Percentiles rank a stretch among this genome's conserved stretches.
phyloP scores from a whole-genome alignment of 2,329 filamentous ascomycete genomes.

The Paecilomyces niveus region DNA sequence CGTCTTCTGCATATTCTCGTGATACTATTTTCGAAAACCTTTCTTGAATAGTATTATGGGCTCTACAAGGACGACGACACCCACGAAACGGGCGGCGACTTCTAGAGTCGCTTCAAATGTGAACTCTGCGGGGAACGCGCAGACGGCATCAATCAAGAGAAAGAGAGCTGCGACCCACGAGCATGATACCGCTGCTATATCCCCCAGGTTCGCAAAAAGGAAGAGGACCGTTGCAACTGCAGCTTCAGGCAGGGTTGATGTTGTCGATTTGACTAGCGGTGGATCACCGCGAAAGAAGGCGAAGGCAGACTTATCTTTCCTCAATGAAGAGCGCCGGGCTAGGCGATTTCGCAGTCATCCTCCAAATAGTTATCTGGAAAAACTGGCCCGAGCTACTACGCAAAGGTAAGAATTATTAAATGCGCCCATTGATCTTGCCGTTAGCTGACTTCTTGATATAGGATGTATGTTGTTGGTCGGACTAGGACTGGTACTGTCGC shows the following conservation, averaged over 20 bases:
- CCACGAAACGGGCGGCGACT: background rate
- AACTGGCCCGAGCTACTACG: constrained; percentile 42
- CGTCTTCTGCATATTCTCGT: background rate
- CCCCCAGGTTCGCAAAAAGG: constrained; percentile 7
- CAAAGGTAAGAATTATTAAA: constrained; percentile 32
- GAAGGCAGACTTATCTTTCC: background rate
- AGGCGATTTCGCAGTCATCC: constrained; percentile 35
- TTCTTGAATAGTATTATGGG: background rate
- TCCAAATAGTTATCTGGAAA: constrained; percentile 40
- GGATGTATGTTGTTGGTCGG: constrained; percentile 53
- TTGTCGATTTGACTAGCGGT: constrained; percentile 12
- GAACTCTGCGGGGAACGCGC: background rate
- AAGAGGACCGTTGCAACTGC: constrained; percentile 5
- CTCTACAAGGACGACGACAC: background rate
- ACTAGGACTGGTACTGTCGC: constrained; percentile 37
- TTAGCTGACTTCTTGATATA: constrained; percentile 8
- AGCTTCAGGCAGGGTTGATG: constrained; percentile 3
- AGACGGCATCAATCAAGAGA: background rate
- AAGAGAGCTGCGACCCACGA: background rate
- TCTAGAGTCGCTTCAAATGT: background rate
- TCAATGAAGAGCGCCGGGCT: constrained; percentile 29
- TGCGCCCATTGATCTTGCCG: background rate
- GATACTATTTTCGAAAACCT: background rate
- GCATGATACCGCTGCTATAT: background rate
- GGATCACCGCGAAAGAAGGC: background rate